Evolutionary conservation across 805 yeast species (phyloP), one percentile per base, ranked within the genome.

Genomic region (Candida fluviatilis): DNA sequence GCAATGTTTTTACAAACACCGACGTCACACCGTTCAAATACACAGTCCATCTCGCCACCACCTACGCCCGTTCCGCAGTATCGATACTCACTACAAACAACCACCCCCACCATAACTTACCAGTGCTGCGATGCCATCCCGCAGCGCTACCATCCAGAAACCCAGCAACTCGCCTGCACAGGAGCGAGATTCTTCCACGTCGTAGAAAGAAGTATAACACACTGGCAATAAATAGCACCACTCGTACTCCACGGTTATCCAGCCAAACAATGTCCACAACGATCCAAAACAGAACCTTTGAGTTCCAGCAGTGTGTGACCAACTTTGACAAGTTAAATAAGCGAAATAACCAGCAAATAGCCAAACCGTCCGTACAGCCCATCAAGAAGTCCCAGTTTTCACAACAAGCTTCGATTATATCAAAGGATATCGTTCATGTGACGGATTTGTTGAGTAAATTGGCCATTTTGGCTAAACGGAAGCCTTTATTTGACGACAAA

Each of bases 401-500:
- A 40, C 75, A 69, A 47, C 82, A 80, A 48, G 99, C 99, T 2
- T 76, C 91, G 19, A 62, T 69, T 5, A 85, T 93, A 19, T 97
- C 98, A 34, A 82, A 80, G 54, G 97, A 93, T 52, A 87, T 93
- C 37, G 83, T 90, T 8, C 82, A 80, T 38, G 87, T 91, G 10
- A 90, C 96, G 4, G 87, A 79, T 37, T 69, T 89, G 49, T 68
- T 93, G 39, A 79, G 84, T 27, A 82, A 88, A 51, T 69, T 93
- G 38, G 96, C 98, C 2, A 68, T 73, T 47, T 62, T 93, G 47
- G 97, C 99, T 3, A 88, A 84, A 58, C 72, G 89, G 50, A 90
- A 89, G 57, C 95, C 96, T 14, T 63, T 91, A 55, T 87, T 93
- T 48, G 96, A 90, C 54, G 99, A 93, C 61, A 82, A 84, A 48